A percentile compares a stretch with the other conserved stretches of the same genome.
phyloP scores from a whole-genome alignment of 257 asterid species.

The Nicotiana attenuata region DNA sequence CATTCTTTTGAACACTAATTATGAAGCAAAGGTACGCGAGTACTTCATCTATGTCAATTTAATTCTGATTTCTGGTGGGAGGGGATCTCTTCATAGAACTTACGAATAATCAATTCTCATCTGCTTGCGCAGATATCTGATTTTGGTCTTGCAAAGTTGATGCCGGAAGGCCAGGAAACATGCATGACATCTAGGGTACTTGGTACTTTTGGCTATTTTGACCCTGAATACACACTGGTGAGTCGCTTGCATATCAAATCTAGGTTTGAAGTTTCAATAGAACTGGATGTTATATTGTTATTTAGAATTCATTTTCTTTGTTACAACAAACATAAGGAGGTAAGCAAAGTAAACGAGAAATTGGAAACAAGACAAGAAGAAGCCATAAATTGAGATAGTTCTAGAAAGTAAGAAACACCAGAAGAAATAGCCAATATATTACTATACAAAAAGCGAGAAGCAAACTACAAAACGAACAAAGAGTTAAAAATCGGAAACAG shows the following conservation, averaged over 20 bases:
- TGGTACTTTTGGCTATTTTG: slow-evolving; percentile 97
- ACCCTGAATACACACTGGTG: slow-evolving; percentile 97
- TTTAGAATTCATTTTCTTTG: background rate
- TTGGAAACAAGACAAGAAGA: background rate
- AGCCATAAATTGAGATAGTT: background rate
- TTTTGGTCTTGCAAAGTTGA: slow-evolving; percentile 90
- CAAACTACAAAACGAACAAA: background rate
- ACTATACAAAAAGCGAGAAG: background rate
- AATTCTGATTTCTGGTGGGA: background rate
- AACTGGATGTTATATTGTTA: background rate
- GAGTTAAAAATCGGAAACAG: background rate
- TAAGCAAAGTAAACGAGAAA: background rate
- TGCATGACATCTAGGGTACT: slow-evolving; percentile 83
- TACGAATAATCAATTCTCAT: background rate
- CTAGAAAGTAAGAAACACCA: background rate
- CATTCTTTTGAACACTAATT: slow-evolving; percentile 71
- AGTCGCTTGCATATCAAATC: background rate
- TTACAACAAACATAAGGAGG: background rate
- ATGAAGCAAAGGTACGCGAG: slow-evolving; percentile 72
- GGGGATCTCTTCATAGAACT: background rate
- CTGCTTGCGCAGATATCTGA: slow-evolving; percentile 70
- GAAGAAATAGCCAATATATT: background rate
- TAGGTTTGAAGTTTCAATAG: background rate
- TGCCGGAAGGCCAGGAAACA: slow-evolving; percentile 91
- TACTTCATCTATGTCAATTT: background rate